These are phyloP conservation scores for Epichloe coenophiala DNA, from an alignment of 2,329 filamentous ascomycete species.

Conservation along the genomic window DNA sequence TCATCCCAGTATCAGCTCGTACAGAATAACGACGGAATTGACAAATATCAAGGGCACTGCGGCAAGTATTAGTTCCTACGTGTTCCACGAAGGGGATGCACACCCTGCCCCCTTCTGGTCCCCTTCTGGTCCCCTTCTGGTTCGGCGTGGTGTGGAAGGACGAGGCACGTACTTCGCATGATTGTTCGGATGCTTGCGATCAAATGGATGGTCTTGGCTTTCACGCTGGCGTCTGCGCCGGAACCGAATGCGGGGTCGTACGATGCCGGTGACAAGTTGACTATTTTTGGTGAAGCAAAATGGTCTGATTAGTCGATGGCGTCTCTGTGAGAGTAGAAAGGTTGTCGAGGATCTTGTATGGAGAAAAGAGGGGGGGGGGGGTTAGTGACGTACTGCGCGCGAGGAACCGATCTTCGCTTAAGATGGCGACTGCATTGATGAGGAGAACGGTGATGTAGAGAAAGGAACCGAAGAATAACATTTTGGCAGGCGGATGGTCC, in stretches of 20 bases:
- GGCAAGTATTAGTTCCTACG: too few relatives aligned
- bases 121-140: too few relatives aligned
- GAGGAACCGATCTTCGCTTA: conserved; percentile 90
- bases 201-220: conserved; percentile 76
- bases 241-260: conserved; percentile 70
- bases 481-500: conserved; percentile 19
- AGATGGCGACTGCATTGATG: conserved; percentile 83
- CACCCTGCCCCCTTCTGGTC: too few relatives aligned
- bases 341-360: too few relatives aligned
- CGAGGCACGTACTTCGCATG: conserved; percentile 58
- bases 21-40: conserved; percentile 72
- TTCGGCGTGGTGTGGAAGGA: not conserved
- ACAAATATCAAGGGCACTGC: conserved; percentile 76
- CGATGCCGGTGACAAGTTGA: conserved; percentile 63
- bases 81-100: too few relatives aligned
- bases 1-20: conserved; percentile 65
- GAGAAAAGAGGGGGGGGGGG: not conserved
- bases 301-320: not conserved
- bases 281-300: conserved; percentile 13
- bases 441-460: conserved; percentile 73
- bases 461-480: conserved; percentile 60
- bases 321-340: not conserved
- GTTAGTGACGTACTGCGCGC: conserved; percentile 37
- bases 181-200: conserved; percentile 83
- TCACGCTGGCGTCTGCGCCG: conserved; percentile 60